phyloP scores from a whole-genome alignment of 768 basidiomycete species.

The Pholiota microspora region DNA sequence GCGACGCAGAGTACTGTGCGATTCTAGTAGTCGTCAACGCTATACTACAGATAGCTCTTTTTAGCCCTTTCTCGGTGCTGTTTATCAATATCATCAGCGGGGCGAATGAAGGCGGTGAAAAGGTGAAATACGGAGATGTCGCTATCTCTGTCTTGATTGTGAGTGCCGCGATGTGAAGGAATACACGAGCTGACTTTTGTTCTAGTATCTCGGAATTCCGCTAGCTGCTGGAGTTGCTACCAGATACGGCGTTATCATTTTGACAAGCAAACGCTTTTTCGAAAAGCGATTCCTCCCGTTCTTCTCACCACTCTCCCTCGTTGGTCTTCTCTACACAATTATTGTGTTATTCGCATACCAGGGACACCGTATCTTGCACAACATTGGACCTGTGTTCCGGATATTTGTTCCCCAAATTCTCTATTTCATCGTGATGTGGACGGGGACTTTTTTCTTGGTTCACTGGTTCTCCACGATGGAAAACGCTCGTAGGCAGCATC shows the following conservation, averaged over 20 bases:
- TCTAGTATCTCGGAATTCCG: slow-evolving; percentile 88
- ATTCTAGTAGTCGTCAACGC: slow-evolving; percentile 83
- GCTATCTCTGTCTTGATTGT: slow-evolving; percentile 73
- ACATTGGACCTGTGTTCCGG: slow-evolving; percentile 76
- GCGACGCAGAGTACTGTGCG: slow-evolving; percentile 71
- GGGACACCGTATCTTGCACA: slow-evolving; percentile 65
- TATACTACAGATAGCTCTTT: slow-evolving; percentile 72
- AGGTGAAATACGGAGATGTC: slow-evolving; percentile 55
- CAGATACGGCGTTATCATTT: slow-evolving; percentile 48
- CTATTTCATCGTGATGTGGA: slow-evolving; percentile 82
- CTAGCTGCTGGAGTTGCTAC: slow-evolving; percentile 71
- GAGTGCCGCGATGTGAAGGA: slow-evolving; percentile 35
- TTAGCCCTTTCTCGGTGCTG: slow-evolving; percentile 69
- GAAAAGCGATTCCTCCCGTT: slow-evolving; percentile 58
- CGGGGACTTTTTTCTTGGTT: slow-evolving; percentile 53
- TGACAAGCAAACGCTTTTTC: slow-evolving; percentile 48
- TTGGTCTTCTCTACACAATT: slow-evolving; percentile 82
- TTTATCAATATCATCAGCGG: slow-evolving; percentile 74
- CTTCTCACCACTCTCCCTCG: slow-evolving; percentile 66
- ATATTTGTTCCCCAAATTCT: slow-evolving; percentile 78
- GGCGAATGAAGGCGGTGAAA: slow-evolving; percentile 31
- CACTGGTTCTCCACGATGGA: slow-evolving; percentile 43
- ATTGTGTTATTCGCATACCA: slow-evolving; percentile 73
- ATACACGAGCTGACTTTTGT: too few relatives aligned
- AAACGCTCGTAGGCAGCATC: slow-evolving; percentile 2